Percentiles rank a stretch among this genome's conserved stretches.
phyloP scores from a whole-genome alignment of 1,284 basidiomycete species.

The Heterobasidion parviporum region DNA sequence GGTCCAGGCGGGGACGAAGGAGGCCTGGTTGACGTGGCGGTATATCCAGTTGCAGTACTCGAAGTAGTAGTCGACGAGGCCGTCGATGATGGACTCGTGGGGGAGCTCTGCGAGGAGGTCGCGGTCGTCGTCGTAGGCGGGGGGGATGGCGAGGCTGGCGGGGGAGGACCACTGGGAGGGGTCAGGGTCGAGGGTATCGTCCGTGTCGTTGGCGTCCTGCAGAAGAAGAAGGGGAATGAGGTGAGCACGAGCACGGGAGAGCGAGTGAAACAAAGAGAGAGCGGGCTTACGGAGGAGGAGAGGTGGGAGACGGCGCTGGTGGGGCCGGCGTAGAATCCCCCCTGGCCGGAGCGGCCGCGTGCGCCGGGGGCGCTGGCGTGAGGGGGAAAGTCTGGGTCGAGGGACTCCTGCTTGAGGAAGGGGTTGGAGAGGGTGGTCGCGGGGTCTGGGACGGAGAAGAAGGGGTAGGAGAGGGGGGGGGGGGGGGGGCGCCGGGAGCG shows the following conservation, averaged over 20 bases:
- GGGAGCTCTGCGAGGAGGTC: slow-evolving; percentile 65
- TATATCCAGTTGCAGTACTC: slow-evolving; percentile 82
- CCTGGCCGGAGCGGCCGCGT: slow-evolving; percentile 51
- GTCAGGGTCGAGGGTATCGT: slow-evolving; percentile 35
- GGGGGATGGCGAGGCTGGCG: slow-evolving; percentile 6
- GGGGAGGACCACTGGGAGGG: slow-evolving; percentile 1
- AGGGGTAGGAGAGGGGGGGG: background rate
- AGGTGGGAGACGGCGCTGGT: slow-evolving; percentile 65
- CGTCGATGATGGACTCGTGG: slow-evolving; percentile 56
- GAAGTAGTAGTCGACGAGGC: slow-evolving; percentile 67
- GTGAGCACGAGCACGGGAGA: slow-evolving; percentile 1
- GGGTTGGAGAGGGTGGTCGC: background rate
- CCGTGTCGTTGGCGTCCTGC: slow-evolving; percentile 40
- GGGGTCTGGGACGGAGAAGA: background rate
- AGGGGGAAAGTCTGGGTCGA: slow-evolving; percentile 7
- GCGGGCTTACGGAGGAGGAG: slow-evolving; percentile 37
- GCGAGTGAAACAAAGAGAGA: slow-evolving; percentile 5
- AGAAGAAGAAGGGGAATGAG: too few species aligned
- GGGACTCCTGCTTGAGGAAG: background rate
- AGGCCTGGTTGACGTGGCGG: slow-evolving; percentile 57
- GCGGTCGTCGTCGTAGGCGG: slow-evolving; percentile 53
- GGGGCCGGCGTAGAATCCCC: slow-evolving; percentile 65
- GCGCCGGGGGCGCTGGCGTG: slow-evolving; percentile 46
- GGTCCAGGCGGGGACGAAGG: slow-evolving; percentile 58
- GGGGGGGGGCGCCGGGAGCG: background rate